Conservation (phyloP, 768 basidiomycete species). For the Saitozyma sp. region DNA sequence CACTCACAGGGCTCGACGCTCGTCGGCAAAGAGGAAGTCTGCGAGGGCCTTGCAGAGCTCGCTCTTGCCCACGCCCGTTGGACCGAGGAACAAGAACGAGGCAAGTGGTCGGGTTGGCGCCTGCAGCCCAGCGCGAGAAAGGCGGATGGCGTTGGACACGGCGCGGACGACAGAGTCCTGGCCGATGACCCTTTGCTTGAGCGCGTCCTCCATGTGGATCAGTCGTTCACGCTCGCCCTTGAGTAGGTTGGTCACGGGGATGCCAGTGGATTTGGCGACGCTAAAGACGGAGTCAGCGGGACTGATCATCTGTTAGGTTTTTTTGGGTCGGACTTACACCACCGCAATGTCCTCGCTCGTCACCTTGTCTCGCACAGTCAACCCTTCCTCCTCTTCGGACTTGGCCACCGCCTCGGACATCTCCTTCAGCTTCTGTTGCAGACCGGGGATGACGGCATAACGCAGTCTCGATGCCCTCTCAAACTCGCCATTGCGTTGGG, state of each 20-base stretch:
- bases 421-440: slow-evolving; percentile 69
- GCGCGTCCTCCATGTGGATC: slow-evolving; percentile 84
- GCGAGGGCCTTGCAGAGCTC: slow-evolving; percentile 87
- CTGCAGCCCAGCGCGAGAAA: slow-evolving; percentile 86
- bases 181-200: slow-evolving; percentile 76
- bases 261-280: slow-evolving; percentile 83
- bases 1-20: slow-evolving; percentile 75
- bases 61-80: slow-evolving; percentile 62
- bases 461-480: slow-evolving; percentile 80
- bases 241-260: slow-evolving; percentile 82
- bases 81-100: slow-evolving; percentile 73
- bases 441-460: slow-evolving; percentile 78
- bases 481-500: slow-evolving; percentile 83
- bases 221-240: slow-evolving; percentile 88
- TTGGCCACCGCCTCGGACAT: slow-evolving; percentile 57
- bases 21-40: slow-evolving; percentile 84
- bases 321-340: slow-evolving; percentile 55
- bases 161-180: slow-evolving; percentile 85
- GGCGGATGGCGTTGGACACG: slow-evolving; percentile 85
- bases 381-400: slow-evolving; percentile 52
- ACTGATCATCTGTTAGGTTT: not conserved
- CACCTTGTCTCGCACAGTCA: slow-evolving; percentile 80
- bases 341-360: slow-evolving; percentile 85
- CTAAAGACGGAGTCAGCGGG: slow-evolving; percentile 9
- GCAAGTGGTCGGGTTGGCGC: slow-evolving; percentile 87